Conservation (phyloP, 1,284 basidiomycete genomes). For the Microbotryum saponariae region DNA sequence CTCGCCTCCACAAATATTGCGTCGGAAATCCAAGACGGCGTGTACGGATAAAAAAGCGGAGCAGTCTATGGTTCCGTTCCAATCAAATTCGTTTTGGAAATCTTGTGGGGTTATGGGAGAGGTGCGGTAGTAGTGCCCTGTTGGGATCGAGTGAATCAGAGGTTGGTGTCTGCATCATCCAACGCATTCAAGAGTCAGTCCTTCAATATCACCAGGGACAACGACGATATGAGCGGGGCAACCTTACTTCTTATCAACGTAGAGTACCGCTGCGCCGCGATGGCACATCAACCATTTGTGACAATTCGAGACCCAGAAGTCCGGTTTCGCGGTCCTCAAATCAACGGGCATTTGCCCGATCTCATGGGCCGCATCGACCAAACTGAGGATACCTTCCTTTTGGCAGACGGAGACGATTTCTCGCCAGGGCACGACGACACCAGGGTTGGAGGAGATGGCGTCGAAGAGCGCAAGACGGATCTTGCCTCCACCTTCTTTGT, state of each 20-base stretch:
- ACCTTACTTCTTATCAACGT: slow-evolving; percentile 30
- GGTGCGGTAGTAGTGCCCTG: slow-evolving; percentile 9
- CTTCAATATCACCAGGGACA: slow-evolving; percentile 1
- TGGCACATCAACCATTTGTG: slow-evolving; percentile 39
- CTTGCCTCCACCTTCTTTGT: slow-evolving; percentile 22
- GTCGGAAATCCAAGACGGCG: slow-evolving; percentile 31
- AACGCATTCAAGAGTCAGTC: slow-evolving; percentile 1
- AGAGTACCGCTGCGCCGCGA: slow-evolving; percentile 38
- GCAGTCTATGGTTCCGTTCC: slow-evolving; percentile 24
- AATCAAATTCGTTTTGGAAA: slow-evolving; percentile 5
- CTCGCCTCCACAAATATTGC: slow-evolving; percentile 31
- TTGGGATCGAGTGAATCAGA: slow-evolving; percentile 28
- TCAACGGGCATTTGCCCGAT: slow-evolving; percentile 39
- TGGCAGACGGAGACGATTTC: slow-evolving; percentile 33
- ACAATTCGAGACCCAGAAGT: slow-evolving; percentile 38
- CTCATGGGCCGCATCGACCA: slow-evolving; percentile 41
- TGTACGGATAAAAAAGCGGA: slow-evolving; percentile 8
- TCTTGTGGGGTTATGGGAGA: background rate
- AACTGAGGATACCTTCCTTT: slow-evolving; percentile 33
- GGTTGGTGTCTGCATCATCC: slow-evolving; percentile 21
- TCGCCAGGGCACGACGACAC: slow-evolving; percentile 40
- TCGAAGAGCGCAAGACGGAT: slow-evolving; percentile 39
- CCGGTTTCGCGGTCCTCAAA: slow-evolving; percentile 34
- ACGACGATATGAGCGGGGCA: background rate
- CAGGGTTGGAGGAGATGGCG: slow-evolving; percentile 38